phyloP scores from a whole-genome alignment of 345 rosid genomes.

The Melaleuca quinquenervia region DNA sequence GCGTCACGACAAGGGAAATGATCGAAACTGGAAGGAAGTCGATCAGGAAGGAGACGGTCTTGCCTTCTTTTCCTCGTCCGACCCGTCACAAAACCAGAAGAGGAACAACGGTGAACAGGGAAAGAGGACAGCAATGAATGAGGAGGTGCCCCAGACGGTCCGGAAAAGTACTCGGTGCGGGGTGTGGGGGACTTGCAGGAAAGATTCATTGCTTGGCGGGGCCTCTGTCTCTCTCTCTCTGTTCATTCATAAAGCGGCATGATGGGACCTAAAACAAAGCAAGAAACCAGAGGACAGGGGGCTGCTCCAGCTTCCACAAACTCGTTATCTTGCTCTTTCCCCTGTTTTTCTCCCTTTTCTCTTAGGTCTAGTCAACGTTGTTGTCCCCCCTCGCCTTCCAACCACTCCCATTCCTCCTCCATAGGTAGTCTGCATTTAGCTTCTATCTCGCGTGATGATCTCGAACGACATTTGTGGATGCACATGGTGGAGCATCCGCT shows the following conservation, averaged over 20 bases:
- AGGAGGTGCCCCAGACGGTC: neutral
- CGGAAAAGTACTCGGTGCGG: neutral
- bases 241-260: neutral
- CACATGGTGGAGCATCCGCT: no score
- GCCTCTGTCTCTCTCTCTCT: neutral
- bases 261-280: neutral
- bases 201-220: neutral
- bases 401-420: neutral
- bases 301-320: neutral
- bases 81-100: neutral
- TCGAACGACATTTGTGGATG: neutral
- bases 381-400: neutral
- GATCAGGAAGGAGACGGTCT: neutral
- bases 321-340: neutral
- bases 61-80: neutral
- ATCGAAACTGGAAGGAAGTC: neutral
- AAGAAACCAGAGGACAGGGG: neutral
- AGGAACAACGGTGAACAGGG: neutral
- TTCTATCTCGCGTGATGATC: no score
- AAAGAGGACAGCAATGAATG: neutral
- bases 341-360: neutral
- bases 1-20: neutral
- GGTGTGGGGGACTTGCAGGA: neutral
- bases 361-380: neutral
- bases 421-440: neutral